phyloP scores from a whole-genome alignment of 78 protist genomes.

The Thecamonas trahens region DNA sequence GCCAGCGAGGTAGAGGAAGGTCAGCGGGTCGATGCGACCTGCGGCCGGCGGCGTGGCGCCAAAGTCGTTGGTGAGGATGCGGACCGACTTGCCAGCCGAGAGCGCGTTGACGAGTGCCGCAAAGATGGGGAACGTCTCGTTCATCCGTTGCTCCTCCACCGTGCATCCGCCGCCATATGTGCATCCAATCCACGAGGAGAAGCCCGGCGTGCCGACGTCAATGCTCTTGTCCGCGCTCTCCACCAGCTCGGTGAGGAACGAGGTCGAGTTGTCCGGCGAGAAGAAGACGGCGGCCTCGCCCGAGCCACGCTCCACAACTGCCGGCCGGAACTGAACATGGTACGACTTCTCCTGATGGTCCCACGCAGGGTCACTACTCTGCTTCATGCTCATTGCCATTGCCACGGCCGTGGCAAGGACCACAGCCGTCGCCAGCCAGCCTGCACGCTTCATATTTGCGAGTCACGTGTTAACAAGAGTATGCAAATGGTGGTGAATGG shows the following conservation, averaged over 20 bases:
- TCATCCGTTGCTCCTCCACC: background rate
- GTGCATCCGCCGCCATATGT: conserved; percentile 1
- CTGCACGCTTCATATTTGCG: too few relatives aligned
- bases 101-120: conserved; percentile 51
- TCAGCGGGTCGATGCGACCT: conserved; percentile 53
- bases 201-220: conserved; percentile 11
- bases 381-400: too few relatives aligned
- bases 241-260: background rate
- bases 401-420: too few relatives aligned
- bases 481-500: too few relatives aligned
- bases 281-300: background rate
- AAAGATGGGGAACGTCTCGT: conserved; percentile 46
- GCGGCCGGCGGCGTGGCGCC: conserved; percentile 13
- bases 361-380: background rate
- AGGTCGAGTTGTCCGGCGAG: background rate
- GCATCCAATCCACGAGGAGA: conserved; percentile 2
- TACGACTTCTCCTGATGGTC: conserved; percentile 14
- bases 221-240: background rate
- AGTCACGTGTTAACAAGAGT: too few relatives aligned
- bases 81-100: conserved; percentile 42
- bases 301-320: too few relatives aligned
- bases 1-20: conserved; percentile 43
- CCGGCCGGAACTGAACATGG: background rate
- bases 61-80: conserved; percentile 46
- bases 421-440: too few relatives aligned